Conservation (phyloP, 2,329 filamentous ascomycete genomes). For the Aspergillus fijiensis region DNA sequence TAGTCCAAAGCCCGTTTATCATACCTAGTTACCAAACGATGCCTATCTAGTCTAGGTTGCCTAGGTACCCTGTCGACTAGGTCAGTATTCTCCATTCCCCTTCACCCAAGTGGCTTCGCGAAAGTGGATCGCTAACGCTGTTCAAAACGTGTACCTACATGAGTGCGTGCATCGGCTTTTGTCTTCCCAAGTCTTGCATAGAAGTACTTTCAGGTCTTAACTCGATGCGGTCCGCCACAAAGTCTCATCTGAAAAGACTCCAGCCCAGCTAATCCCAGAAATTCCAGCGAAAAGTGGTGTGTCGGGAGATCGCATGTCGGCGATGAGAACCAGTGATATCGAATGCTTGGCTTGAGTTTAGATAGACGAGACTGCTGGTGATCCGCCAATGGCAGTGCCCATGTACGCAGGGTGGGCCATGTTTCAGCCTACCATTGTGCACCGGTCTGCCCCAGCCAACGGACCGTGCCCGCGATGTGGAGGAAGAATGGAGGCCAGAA, state of each 20-base stretch:
- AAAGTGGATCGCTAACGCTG: neutral
- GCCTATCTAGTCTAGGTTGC: neutral
- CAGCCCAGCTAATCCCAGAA: neutral
- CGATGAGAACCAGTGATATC: neutral
- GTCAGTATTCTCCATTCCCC: neutral
- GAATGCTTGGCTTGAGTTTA: constrained; percentile 1
- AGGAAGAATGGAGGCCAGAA: neutral
- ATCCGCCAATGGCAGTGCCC: neutral
- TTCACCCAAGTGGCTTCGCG: neutral
- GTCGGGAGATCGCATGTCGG: constrained; percentile 2
- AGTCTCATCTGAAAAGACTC: neutral
- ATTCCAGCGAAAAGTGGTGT: neutral
- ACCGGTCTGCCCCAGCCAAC: constrained; percentile 14
- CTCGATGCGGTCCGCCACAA: neutral
- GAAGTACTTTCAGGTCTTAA: neutral
- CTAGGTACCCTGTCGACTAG: neutral
- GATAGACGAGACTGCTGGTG: neutral
- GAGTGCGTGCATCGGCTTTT: too few species aligned
- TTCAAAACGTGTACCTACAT: neutral
- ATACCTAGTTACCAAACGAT: neutral
- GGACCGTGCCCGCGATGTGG: constrained; percentile 16
- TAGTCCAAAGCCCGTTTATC: neutral
- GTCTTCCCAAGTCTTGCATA: neutral
- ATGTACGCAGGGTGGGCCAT: neutral
- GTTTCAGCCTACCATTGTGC: constrained; percentile 15